phyloP scores from a whole-genome alignment of 805 yeast species.

The Pichia rugopelliculosa region DNA sequence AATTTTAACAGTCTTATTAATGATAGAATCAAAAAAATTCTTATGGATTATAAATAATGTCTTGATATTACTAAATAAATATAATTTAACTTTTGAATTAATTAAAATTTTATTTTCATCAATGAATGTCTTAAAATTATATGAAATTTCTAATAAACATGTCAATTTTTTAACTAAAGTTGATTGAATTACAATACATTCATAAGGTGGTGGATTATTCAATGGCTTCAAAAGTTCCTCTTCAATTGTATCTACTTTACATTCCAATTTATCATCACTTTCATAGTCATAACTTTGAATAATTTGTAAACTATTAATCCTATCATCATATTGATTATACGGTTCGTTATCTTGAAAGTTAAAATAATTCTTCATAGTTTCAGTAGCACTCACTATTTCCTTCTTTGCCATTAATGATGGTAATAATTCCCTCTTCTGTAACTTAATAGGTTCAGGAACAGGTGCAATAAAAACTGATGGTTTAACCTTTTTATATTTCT shows the following conservation, averaged over 20 bases:
- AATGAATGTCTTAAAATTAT: slow-evolving; percentile 3
- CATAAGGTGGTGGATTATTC: slow-evolving; percentile 6
- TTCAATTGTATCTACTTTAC: background rate
- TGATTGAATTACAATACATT: slow-evolving; percentile 6
- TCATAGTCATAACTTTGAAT: background rate
- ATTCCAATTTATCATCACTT: too few relatives aligned
- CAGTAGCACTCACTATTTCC: slow-evolving; percentile 4
- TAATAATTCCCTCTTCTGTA: slow-evolving; percentile 1
- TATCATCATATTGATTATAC: too few relatives aligned
- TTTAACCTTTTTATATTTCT: slow-evolving; percentile 9
- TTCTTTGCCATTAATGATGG: slow-evolving; percentile 2
- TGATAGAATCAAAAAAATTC: slow-evolving; percentile 9
- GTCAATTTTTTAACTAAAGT: slow-evolving; percentile 6
- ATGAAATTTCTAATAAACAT: slow-evolving; percentile 4
- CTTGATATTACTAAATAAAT: slow-evolving; percentile 18
- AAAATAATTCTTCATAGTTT: too few relatives aligned
- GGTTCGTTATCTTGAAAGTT: too few relatives aligned
- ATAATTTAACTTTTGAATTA: slow-evolving; percentile 16
- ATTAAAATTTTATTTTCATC: slow-evolving; percentile 12
- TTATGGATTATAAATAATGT: slow-evolving; percentile 12
- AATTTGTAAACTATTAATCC: background rate
- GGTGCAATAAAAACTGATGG: background rate
- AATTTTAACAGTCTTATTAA: slow-evolving; percentile 1
- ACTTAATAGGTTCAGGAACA: background rate
- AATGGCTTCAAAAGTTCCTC: background rate